These are phyloP conservation scores for Skeletonema marinoi DNA, from an alignment of 108 stramenopile genomes.

Conservation along the genomic window DNA sequence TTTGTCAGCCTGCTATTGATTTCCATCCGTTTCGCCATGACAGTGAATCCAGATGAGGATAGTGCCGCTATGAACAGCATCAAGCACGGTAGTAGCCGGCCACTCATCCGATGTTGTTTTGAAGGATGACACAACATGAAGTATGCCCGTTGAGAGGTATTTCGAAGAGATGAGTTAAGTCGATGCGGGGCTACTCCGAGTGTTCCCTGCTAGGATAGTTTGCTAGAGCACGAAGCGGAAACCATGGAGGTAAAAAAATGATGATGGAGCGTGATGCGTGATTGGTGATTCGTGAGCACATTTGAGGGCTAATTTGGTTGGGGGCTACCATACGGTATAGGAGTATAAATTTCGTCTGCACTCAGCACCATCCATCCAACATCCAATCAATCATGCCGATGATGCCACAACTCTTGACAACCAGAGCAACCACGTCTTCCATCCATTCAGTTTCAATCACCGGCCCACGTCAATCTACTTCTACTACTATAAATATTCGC, in stretches of 20 bases:
- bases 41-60: not conserved
- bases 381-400: too few relatives aligned
- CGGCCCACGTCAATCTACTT: not conserved
- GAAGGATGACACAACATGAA: not conserved
- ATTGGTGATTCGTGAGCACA: too few relatives aligned
- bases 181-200: not conserved
- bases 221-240: too few relatives aligned
- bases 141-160: not conserved
- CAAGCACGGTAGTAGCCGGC: not conserved
- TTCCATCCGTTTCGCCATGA: not conserved
- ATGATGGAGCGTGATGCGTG: too few relatives aligned
- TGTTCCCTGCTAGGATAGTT: too few relatives aligned
- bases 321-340: too few relatives aligned
- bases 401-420: too few relatives aligned
- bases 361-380: too few relatives aligned
- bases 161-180: too few relatives aligned
- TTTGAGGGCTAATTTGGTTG: too few relatives aligned
- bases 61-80: not conserved
- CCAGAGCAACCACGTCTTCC: not conserved
- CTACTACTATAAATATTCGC: not conserved
- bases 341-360: too few relatives aligned
- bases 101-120: not conserved
- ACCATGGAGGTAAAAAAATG: too few relatives aligned
- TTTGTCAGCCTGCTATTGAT: not conserved
- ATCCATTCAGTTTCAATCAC: not conserved